Evolutionary conservation across 2,329 filamentous ascomycete genomes (phyloP), one percentile per base, ranked within the genome.

Genomic region (Aspergillus nomiae): DNA sequence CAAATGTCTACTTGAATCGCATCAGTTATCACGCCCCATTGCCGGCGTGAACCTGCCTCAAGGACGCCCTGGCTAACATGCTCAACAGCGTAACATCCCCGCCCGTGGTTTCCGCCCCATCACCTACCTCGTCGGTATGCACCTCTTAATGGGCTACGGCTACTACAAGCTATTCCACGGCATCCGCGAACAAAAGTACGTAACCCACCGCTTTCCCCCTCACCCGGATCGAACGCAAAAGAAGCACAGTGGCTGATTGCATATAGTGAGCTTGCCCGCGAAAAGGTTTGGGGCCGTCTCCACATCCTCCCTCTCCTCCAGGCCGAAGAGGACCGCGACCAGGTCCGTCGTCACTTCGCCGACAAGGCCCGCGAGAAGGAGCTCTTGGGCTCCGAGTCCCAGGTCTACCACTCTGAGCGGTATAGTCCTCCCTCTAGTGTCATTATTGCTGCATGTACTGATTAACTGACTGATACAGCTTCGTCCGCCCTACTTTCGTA

Each of bases 201-300:
- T 81, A 41, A 30, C 41, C 36, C 58, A 59, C 56, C 46, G 34
- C 45, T 45, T 57, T 50, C 43, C 54, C 34, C 43, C 36, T 24
- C 21, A 1, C 57, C 26, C 30, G 30, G 51, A 54, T 32, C n/a
- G 58, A 7, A 45, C 10, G n/a, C 45, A n/a, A 30, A 48, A 19
- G 12, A 24, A 14, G 21, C 11, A 51, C n/a, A n/a, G 24, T 56
- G 2, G 30, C 55, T 48, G 16, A 38, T 14, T 24, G 11, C 41
- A 32, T 38, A 30, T 73, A 97, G 94, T 76, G 95, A 99, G 81
- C 89, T 97, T 70, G 92, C 89, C 67, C 92, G 95, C 73, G 95
- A 99, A 77, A 99, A 98, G 85, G 95, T 97, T 88, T 99, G 95
- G 95, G 88, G 92, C 65, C 90, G 95, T 76, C 96, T 99, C 81